phyloP scores from a whole-genome alignment of 2,329 filamentous ascomycete genomes.

The Clonostachys byssicola region DNA sequence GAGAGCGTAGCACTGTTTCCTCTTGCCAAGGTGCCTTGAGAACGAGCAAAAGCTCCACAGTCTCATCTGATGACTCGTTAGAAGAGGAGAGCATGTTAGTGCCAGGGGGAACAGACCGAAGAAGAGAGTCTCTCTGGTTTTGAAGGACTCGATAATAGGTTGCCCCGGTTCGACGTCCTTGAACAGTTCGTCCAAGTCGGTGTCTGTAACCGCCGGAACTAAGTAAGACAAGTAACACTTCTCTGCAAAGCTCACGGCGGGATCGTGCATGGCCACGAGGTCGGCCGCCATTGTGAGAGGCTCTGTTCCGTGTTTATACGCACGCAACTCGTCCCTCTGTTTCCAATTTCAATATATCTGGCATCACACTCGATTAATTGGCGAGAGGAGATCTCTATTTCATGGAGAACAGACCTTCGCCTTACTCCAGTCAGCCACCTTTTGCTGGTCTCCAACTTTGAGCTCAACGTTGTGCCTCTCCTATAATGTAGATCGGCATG shows the following conservation, averaged over 20 bases:
- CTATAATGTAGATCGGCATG: no score
- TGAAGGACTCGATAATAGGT: slow-evolving; percentile 51
- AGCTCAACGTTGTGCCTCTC: no score
- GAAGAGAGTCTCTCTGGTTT: slow-evolving; percentile 61
- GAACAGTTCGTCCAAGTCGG: slow-evolving; percentile 49
- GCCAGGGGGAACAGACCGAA: slow-evolving; percentile 54
- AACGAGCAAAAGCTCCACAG: slow-evolving; percentile 63
- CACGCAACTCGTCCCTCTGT: no score
- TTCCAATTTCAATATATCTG: no score
- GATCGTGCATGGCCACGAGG: slow-evolving; percentile 8
- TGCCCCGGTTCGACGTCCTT: slow-evolving; percentile 34
- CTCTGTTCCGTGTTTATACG: no score
- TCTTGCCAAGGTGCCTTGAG: slow-evolving; percentile 60
- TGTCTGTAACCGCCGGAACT: slow-evolving; percentile 51
- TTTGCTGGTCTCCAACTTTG: no score
- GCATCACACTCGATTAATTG: no score
- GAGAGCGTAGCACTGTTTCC: slow-evolving; percentile 50
- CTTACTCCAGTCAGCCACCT: no score
- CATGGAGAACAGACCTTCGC: no score
- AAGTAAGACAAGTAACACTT: slow-evolving; percentile 57
- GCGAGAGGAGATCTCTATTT: no score
- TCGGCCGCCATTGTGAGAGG: not conserved
- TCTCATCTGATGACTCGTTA: slow-evolving; percentile 57
- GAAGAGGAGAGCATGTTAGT: slow-evolving; percentile 15
- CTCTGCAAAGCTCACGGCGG: slow-evolving; percentile 41